Base-by-base conservation (phyloP, 257 asterid genomes). In the Mitragyna speciosa region DNA sequence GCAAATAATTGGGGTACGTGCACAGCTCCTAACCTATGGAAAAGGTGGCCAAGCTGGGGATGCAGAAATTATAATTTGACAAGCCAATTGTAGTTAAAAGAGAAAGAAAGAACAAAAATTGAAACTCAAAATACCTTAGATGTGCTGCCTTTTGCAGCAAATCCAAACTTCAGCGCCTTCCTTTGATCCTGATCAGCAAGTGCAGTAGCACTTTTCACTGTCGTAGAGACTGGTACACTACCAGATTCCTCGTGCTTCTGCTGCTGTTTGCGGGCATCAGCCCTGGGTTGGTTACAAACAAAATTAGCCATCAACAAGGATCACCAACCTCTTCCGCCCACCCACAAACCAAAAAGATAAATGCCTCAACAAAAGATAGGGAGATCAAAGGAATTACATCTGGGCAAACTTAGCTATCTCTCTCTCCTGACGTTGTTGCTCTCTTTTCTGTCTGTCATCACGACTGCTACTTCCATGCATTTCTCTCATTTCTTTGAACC, bases 381-480 rank as follows among this genome's bases (percentile, higher is more conserved):
- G 45, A 73, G 64, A 77, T 26, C 26, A 41, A 64, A 48, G 52
- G 71, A 39, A 30, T 22, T 89, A 96, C 98, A 91, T 96, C 82
- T 92, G 98, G 75, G 86, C 87, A 84, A 91, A 91, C 87, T 96
- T 96, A 51, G 95, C 97, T 92, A 96, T 89, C 88, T 94, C 98
- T 90, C 79, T 91, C 77, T 94, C 97, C 84, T 89, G 96, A 65
- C 97, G 98, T 75, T 92, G 97, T 73, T 91, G 96, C 80, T 94
- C 98, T 84, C 99, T 87, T 90, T 94, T 96, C 83, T 94, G 97
- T 70, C 98, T 92, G 88, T 96, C 97, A 47, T 96, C 98, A 31
- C 97, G 96, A 70, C 96, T 82, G 91, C 97, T 94, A 87, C 93
- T 94, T 85, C 98, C 99, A 70, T 96, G 99, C 99, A 94, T 96